A percentile compares a stretch with the other conserved stretches of the same genome.
Evolutionary conservation across 176 grass and related monocot genomes (phyloP).

Genomic region (Poa annua): DNA sequence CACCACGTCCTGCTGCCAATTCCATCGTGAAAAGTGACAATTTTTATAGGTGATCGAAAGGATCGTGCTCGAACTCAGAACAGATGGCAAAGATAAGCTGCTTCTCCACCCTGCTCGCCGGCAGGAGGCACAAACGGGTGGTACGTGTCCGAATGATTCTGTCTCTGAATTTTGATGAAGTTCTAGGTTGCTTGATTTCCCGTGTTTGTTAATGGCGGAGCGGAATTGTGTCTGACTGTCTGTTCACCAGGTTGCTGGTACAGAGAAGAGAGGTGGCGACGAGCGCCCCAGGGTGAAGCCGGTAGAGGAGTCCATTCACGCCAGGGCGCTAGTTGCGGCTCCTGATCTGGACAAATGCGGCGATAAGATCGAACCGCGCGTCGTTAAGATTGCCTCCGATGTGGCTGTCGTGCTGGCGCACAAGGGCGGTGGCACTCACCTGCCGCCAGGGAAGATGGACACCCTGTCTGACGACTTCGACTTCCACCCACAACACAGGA

Average conservation of each 20-base stretch:
- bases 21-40: not conserved
- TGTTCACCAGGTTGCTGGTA: slow-evolving; percentile 40
- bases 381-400: slow-evolving; percentile 13
- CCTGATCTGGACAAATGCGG: slow-evolving; percentile 21
- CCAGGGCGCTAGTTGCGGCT: not conserved
- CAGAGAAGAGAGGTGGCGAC: slow-evolving; percentile 41
- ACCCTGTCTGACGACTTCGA: slow-evolving; percentile 54
- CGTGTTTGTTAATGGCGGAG: slow-evolving; percentile 9
- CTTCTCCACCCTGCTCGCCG: slow-evolving; percentile 59
- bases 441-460: slow-evolving; percentile 29
- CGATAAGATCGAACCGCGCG: not conserved
- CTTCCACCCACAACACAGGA: slow-evolving; percentile 39
- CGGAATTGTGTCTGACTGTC: slow-evolving; percentile 35
- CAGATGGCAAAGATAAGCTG: slow-evolving; percentile 81
- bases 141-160: not conserved
- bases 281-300: slow-evolving; percentile 57
- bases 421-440: slow-evolving; percentile 41
- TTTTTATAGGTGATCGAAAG: not conserved
- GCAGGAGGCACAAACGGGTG: slow-evolving; percentile 75
- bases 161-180: slow-evolving; percentile 16
- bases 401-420: slow-evolving; percentile 29
- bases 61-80: not conserved
- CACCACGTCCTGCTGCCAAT: not conserved
- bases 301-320: slow-evolving; percentile 52
- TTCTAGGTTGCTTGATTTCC: not conserved